Conservation (phyloP, 169 alveolate genomes). For the Sarcocystis neurona region DNA sequence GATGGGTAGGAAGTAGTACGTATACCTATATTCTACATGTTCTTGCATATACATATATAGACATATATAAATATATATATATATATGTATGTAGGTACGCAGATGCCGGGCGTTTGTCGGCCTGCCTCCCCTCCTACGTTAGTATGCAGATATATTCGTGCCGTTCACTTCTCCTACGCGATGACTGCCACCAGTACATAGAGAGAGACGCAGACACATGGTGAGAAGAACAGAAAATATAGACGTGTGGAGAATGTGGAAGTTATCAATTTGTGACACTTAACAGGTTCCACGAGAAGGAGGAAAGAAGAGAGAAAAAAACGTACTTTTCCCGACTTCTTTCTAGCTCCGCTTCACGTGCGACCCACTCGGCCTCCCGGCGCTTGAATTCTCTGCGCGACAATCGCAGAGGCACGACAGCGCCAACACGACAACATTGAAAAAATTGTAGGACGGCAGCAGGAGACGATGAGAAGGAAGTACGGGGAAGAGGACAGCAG, state of each 20-base stretch:
- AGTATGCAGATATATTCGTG: background rate
- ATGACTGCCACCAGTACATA: background rate
- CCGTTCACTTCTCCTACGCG: too few species aligned
- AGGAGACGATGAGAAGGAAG: too few species aligned
- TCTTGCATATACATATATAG: background rate
- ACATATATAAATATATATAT: background rate
- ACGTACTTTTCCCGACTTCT: background rate
- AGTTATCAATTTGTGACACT: background rate
- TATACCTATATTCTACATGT: background rate
- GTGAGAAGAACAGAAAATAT: background rate
- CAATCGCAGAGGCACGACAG: too few species aligned
- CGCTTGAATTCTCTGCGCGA: conserved; percentile 12
- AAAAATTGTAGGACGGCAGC: too few species aligned
- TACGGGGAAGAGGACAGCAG: too few species aligned
- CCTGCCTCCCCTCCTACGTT: background rate
- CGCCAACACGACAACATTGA: too few species aligned
- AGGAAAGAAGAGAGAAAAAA: background rate
- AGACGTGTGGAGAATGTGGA: background rate
- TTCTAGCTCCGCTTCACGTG: background rate
- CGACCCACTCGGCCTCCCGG: conserved; percentile 21
- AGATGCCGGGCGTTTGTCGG: background rate
- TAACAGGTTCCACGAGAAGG: background rate
- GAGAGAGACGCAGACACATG: background rate
- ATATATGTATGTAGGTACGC: background rate
- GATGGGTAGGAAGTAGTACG: background rate